Base-by-base conservation (phyloP, 306 rosid genomes). In the Vigna reflexopilosa region DNA sequence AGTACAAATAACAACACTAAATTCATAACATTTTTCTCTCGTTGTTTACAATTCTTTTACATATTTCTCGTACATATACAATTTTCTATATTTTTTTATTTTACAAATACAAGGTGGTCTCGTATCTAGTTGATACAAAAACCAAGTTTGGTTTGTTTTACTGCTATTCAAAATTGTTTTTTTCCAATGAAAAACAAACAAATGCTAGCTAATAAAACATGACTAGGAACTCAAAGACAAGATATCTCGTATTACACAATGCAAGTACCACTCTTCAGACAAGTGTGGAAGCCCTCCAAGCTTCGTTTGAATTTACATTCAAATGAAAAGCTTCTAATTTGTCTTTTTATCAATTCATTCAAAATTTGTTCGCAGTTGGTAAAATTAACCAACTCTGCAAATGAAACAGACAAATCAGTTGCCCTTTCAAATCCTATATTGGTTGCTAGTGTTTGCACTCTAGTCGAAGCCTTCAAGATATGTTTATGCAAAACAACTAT, bases 251-350 rank as follows among this genome's bases (percentile, higher is more conserved):
- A 38, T 73, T 70, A 38, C 34, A 0, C 34, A 30, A 4, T 30
- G 0, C 80, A 64, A 67, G 73, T 72, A 16, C 70, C 51, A 55
- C 15, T 68, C 77, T 58, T 13, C 24, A 30, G 48, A 54, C 45
- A 40, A 52, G 32, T 24, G 58, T n/a, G 32, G 79, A 68, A 75
- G 55, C 30, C 22, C 74, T 72, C 68, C 59, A 62, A 77, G 55
- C 55, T 76, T 85, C 80, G 85, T 80, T 80, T 85, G 81, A 83
- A 75, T 67, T 83, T 77, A 78, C 54, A 75, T 70, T 40, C 61
- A 69, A 63, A 38, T 72, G 12, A 71, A 85, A 72, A 42, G 76
- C 81, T 84, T 82, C 86, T 72, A 75, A 74, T 78, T 80, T 90
- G 91, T 88, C 90, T 82, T 62, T 63, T 80, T n/a, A 70, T 64